phyloP scores from a whole-genome alignment of 495 filamentous ascomycete genomes.

The Lindgomyces ingoldianus region DNA sequence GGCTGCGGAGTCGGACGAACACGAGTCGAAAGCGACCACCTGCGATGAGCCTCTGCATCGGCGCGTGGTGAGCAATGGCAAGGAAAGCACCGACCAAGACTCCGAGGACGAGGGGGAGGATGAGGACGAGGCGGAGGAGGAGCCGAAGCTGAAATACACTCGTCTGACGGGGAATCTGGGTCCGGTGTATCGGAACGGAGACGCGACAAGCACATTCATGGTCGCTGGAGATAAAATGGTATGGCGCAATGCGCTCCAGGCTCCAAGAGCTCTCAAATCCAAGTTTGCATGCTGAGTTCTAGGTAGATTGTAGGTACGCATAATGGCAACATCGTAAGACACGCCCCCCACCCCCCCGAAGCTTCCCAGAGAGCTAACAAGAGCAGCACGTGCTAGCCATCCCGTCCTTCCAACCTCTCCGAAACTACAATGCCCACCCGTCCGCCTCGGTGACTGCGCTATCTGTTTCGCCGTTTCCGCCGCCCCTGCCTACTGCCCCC shows the following conservation, averaged over 20 bases:
- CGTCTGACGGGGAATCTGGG: slow-evolving; percentile 77
- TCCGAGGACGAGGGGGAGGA: slow-evolving; percentile 46
- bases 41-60: slow-evolving; percentile 20
- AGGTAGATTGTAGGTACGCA: slow-evolving; percentile 87
- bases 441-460: slow-evolving; percentile 84
- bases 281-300: slow-evolving; percentile 30
- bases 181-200: slow-evolving; percentile 86
- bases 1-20: slow-evolving; percentile 39
- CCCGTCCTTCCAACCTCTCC: slow-evolving; percentile 73
- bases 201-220: slow-evolving; percentile 86
- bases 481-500: slow-evolving; percentile 63
- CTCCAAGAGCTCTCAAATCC: slow-evolving; percentile 6
- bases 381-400: slow-evolving; percentile 79
- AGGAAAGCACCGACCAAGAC: slow-evolving; percentile 17
- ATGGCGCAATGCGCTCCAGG: slow-evolving; percentile 38
- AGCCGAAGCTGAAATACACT: slow-evolving; percentile 90
- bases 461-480: slow-evolving; percentile 87
- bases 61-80: slow-evolving; percentile 22
- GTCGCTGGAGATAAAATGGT: slow-evolving; percentile 97
- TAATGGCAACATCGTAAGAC: slow-evolving; percentile 93
- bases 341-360: slow-evolving; percentile 3
- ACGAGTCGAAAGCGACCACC: slow-evolving; percentile 17
- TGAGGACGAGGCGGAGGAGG: slow-evolving; percentile 86
- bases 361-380: slow-evolving; percentile 24
- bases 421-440: slow-evolving; percentile 81